Evolutionary conservation across 805 yeast genomes (phyloP), one percentile per base, ranked within the genome.

Genomic region (Wickerhamomyces strasburgensis): DNA sequence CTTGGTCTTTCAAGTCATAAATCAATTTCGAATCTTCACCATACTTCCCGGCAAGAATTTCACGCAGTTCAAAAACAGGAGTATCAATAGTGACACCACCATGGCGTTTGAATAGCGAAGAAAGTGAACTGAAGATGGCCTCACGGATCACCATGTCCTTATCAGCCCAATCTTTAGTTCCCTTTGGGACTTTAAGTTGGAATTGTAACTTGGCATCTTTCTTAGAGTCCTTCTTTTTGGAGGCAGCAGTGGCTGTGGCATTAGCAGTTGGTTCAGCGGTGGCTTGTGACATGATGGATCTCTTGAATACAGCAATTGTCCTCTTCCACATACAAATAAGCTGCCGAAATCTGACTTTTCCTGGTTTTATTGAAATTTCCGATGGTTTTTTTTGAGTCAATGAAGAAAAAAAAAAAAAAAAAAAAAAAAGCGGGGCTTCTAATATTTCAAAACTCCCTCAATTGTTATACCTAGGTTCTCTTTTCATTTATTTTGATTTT

Each of bases 71-170:
- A 53, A 93, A 93, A 5, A 93, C 99, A 6, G 99, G 99, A 2
- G 99, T 93, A 60, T 93, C 99, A 47, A 93, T 87, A 29, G 98
- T 90, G 24, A 88, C 96, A 63, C 94, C 98, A 44, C 99, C 99
- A 62, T 93, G 99, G 52, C 88, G 82, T 62, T 88, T 84, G 74
- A 93, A 93, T 34, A 93, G 63, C 2, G 66, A 53, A 13, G 89
- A 75, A 43, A 93, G 64, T 8, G 87, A 74, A 35, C 70, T 66
- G 61, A 93, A 93, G 43, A 93, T 75, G 27, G 84, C 93, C 52
- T 85, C 90, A 62, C 98, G 79, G 49, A 93, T 78, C 27, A 88
- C 84, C 98, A 93, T 93, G 60, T 93, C 98, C 60, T 84, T 83
- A 54, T 93, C 98, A 46, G 96, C 86, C 98, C 98, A 93, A 62